Conservation (phyloP, 2,329 filamentous ascomycete genomes). For the Fusarium nematophilum region DNA sequence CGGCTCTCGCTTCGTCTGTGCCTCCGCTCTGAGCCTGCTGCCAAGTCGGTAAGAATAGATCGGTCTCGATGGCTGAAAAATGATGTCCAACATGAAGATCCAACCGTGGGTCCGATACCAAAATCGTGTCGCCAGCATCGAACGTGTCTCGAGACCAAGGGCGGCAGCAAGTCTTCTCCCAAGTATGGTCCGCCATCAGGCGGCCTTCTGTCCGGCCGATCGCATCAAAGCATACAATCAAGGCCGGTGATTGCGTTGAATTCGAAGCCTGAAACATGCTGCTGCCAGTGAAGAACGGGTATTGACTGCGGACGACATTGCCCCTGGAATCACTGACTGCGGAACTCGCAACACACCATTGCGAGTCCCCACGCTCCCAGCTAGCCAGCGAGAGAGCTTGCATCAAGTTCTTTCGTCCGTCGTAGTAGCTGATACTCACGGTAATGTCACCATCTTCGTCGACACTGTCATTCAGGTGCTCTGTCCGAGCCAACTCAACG, state of each 20-base stretch:
- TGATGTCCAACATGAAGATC: neutral
- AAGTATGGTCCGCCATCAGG: neutral
- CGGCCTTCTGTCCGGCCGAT: neutral
- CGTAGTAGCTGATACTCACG: neutral
- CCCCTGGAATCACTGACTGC: neutral
- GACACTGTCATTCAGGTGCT: no score
- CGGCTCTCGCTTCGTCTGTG: neutral
- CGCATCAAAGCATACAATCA: neutral
- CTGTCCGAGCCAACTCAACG: neutral
- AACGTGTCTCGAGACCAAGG: neutral
- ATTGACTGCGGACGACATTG: no score
- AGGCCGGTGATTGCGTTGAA: no score
- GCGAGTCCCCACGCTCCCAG: neutral
- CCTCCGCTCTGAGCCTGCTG: neutral
- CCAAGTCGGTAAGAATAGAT: neutral
- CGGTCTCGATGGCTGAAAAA: neutral
- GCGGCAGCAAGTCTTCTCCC: neutral
- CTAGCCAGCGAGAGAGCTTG: neutral
- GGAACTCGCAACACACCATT: neutral
- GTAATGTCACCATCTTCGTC: neutral
- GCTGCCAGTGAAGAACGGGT: no score
- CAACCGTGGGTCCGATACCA: neutral
- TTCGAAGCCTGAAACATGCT: no score
- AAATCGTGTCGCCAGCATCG: neutral
- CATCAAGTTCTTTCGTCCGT: neutral